Conservation (phyloP, 2,329 filamentous ascomycete genomes). For the Ceratocystis albifundus region DNA sequence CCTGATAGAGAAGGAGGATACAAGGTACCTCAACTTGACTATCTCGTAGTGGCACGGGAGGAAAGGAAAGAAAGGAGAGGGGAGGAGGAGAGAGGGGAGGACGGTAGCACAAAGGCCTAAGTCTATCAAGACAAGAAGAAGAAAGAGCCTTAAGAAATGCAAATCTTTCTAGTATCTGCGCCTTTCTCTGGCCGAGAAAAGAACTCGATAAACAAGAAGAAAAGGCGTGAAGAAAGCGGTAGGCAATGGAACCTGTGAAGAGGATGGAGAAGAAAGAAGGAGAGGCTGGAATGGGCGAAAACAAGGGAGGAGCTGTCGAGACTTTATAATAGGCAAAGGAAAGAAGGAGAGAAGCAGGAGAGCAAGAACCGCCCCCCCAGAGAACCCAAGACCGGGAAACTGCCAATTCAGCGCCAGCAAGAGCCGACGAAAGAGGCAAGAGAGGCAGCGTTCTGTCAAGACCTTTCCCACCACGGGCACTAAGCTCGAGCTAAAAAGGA, state of each 20-base stretch:
- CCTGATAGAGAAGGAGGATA: slow-evolving; percentile 1
- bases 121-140: not conserved
- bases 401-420: not conserved
- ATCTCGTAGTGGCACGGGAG: not conserved
- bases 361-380: not conserved
- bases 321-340: slow-evolving; percentile 7
- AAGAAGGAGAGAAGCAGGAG: not conserved
- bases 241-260: slow-evolving; percentile 15
- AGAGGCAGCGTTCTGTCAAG: not conserved
- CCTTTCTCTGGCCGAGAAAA: not conserved
- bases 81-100: too few relatives aligned
- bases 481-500: not conserved
- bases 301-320: slow-evolving; percentile 3
- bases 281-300: not conserved
- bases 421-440: slow-evolving; percentile 10
- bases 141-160: not conserved
- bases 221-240: not conserved
- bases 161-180: slow-evolving; percentile 2
- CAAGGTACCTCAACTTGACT: slow-evolving; percentile 4
- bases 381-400: not conserved
- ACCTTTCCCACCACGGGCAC: not conserved
- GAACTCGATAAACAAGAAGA: slow-evolving; percentile 11
- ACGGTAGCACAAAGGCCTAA: not conserved
- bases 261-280: slow-evolving; percentile 11
- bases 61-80: not conserved